These are phyloP conservation scores for Ceratocystis eucalypticola DNA, from an alignment of 2,329 filamentous ascomycete genomes.

Conservation along the genomic window DNA sequence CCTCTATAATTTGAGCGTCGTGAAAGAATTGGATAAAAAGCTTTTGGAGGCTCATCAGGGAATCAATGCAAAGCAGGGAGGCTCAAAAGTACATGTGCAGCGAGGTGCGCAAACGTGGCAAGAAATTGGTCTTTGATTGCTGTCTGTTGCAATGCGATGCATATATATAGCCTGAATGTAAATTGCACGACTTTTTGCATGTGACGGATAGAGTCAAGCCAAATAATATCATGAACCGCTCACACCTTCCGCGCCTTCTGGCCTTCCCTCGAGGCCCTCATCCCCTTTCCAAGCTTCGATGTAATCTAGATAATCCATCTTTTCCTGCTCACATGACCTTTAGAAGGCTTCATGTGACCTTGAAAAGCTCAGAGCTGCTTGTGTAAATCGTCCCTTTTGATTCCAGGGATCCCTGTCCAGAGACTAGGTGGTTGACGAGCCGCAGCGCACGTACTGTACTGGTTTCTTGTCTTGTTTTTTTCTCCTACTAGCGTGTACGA, in stretches of 20 bases:
- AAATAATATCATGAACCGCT: neutral
- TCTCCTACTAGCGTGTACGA: too few relatives aligned
- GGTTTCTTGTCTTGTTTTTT: neutral
- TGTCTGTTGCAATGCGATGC: neutral
- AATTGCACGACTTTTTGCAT: neutral
- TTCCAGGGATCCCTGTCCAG: constrained; percentile 7
- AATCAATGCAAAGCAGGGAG: neutral
- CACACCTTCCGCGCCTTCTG: neutral
- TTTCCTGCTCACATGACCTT: constrained; percentile 10
- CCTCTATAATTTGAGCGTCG: neutral
- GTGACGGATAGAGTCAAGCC: neutral
- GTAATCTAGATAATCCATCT: neutral
- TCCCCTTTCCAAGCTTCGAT: neutral
- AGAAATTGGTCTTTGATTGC: neutral
- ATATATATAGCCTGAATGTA: neutral
- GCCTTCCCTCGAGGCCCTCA: neutral
- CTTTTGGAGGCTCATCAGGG: neutral
- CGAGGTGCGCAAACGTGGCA: neutral
- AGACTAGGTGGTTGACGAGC: neutral
- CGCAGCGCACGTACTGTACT: neutral
- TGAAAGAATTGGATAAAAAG: neutral
- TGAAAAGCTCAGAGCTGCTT: neutral
- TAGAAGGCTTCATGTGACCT: constrained; percentile 7
- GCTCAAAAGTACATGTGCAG: neutral
- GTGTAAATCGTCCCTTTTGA: constrained; percentile 5